These are phyloP conservation scores for Nakataea oryzae DNA, from an alignment of 2,329 filamentous ascomycete species.

Conservation along the genomic window DNA sequence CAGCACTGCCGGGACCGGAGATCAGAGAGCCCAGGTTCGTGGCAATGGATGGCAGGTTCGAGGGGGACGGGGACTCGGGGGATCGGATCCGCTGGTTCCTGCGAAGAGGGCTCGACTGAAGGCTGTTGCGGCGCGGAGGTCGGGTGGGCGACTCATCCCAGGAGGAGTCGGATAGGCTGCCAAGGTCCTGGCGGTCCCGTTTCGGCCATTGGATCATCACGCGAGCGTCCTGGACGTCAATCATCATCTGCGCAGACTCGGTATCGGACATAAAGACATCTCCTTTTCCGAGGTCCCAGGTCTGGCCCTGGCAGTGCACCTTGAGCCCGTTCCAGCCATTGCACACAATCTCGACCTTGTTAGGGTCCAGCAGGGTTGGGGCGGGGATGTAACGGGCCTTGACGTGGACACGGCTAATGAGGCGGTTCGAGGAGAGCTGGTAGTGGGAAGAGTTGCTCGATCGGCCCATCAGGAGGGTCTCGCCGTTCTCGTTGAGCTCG, in stretches of 20 bases:
- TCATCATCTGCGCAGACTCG: constrained; percentile 79
- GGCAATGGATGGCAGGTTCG: constrained; percentile 21
- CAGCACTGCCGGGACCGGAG: constrained; percentile 18
- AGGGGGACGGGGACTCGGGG: constrained; percentile 58
- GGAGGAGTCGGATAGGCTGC: constrained; percentile 52
- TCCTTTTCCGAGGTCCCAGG: constrained; percentile 77
- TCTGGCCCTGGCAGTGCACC: constrained; percentile 80
- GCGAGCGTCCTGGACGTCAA: constrained; percentile 88
- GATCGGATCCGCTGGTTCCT: constrained; percentile 51
- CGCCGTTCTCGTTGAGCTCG: constrained; percentile 70
- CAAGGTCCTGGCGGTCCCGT: constrained; percentile 27
- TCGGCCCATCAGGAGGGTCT: constrained; percentile 76
- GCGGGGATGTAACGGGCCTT: constrained; percentile 74
- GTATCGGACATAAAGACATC: constrained; percentile 87
- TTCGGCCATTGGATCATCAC: constrained; percentile 82
- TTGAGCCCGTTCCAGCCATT: constrained; percentile 93
- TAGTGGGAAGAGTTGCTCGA: constrained; percentile 95
- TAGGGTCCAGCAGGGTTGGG: constrained; percentile 54
- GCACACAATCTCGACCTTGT: constrained; percentile 80
- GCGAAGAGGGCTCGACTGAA: constrained; percentile 54
- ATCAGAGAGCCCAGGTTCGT: constrained; percentile 32
- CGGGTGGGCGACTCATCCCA: constrained; percentile 53
- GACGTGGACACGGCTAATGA: constrained; percentile 89
- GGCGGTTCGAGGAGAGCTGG: constrained; percentile 82
- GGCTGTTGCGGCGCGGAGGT: constrained; percentile 20